Evolutionary conservation across 2,329 filamentous ascomycete species (phyloP), one percentile per base, ranked within the genome.

Genomic region (Golovinomyces cichoracearum): DNA sequence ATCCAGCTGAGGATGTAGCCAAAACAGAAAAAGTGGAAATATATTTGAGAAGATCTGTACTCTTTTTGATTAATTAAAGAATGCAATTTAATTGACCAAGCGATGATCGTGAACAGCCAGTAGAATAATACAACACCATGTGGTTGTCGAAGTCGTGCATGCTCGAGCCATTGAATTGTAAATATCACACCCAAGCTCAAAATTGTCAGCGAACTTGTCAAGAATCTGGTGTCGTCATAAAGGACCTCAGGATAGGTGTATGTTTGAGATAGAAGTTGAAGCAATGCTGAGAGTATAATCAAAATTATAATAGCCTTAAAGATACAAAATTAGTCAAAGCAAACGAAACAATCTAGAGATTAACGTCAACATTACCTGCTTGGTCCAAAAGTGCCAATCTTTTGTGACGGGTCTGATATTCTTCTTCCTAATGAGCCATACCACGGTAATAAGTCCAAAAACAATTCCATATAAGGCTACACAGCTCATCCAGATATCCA

Each of bases 321-420:
- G 1, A 27, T 12, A 31, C 45, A 38, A 49, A 41, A 15, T 35
- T 38, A 22, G 10, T 27, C 17, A 21, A 12, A 1, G 37, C 17
- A 4, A 35, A 35, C n/a, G 31, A 10, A 5, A 10, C 22, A 41
- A 3, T 3, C 10, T 23, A 3, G 10, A 13, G 3, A 19, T 21
- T 17, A 4, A 13, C 10, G 12, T 23, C 4, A 41, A 12, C 19
- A 12, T 13, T 68, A 90, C 84, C 73, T 94, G 70, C 65, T 98
- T 98, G 10, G 77, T 68, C 69, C 83, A 94, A 63, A 95, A 95
- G 62, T 90, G 84, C 77, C 81, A 84, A 62, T 92, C 81, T 69
- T 84, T 92, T 54, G 73, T 67, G 17, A 88, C 73, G 0, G 74
- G 72, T 48, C 75, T 70, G 33, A 77, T 68, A 48, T 74, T 71